Conservation (phyloP, 2,329 filamentous ascomycete species). For the Diaporthe citrichinensis region DNA sequence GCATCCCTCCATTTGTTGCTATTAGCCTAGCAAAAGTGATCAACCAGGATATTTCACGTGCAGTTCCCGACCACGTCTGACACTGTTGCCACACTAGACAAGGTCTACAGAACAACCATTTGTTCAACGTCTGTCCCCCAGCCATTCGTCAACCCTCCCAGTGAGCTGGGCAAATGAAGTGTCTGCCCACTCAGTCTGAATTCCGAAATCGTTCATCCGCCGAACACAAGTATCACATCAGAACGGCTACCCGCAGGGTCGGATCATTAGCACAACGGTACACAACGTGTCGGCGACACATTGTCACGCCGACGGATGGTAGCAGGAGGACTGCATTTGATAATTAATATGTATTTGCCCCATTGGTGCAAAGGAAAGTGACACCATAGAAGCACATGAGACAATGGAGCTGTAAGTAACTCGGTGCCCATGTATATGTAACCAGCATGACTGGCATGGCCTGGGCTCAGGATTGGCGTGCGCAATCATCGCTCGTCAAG, state of each 20-base stretch:
- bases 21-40: not conserved
- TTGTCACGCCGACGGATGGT: not conserved
- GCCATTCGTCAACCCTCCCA: conserved; percentile 39
- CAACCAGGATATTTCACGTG: not conserved
- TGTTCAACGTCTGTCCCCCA: conserved; percentile 36
- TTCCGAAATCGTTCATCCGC: not conserved
- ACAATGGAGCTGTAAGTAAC: no score
- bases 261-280: not conserved
- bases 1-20: not conserved
- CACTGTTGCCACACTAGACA: not conserved
- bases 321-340: not conserved
- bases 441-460: no score
- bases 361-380: not conserved
- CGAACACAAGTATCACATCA: not conserved
- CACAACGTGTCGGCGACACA: not conserved
- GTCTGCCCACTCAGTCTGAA: no score
- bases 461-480: no score
- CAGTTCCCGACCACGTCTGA: not conserved
- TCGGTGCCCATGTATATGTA: no score
- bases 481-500: no score
- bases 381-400: not conserved
- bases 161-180: conserved; percentile 2
- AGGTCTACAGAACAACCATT: not conserved
- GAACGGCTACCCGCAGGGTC: not conserved
- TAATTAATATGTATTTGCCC: not conserved